Conservation (phyloP, 257 asterid species). For the Scutellaria baicalensis region DNA sequence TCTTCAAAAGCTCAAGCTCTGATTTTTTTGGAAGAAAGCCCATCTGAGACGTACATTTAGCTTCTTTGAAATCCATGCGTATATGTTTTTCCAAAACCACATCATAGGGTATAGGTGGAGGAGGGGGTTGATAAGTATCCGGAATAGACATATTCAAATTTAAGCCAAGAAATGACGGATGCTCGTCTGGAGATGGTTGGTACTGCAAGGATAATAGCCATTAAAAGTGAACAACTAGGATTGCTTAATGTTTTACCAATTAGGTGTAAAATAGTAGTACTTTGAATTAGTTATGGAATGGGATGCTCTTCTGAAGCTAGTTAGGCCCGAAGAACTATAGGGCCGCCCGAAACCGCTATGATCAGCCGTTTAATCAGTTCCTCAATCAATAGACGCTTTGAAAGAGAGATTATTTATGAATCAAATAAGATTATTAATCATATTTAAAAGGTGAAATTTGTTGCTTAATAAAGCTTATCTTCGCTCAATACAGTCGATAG, state of each 20-base stretch:
- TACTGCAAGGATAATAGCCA: conserved; percentile 28
- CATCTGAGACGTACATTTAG: conserved; percentile 26
- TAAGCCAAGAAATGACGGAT: conserved; percentile 46
- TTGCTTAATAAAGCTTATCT: not conserved
- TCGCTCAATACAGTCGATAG: too few species aligned
- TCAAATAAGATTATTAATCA: not conserved
- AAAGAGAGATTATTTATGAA: not conserved
- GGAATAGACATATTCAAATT: conserved; percentile 56
- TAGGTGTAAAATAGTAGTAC: too few species aligned
- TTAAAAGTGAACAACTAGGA: not conserved
- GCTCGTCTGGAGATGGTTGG: conserved; percentile 56
- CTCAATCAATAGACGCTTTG: not conserved
- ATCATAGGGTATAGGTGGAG: conserved; percentile 63
- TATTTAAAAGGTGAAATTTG: not conserved
- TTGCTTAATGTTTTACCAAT: not conserved
- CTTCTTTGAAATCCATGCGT: conserved; percentile 25
- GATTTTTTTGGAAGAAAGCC: conserved; percentile 32
- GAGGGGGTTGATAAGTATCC: conserved; percentile 61
- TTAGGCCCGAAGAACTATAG: too few species aligned
- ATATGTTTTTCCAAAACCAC: conserved; percentile 31
- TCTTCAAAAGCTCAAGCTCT: conserved; percentile 30
- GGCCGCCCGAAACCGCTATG: too few species aligned
- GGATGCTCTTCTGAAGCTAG: too few species aligned
- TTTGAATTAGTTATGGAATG: too few species aligned
- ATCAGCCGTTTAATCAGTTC: too few species aligned